Evolutionary conservation across 2,329 filamentous ascomycete genomes (phyloP).

Genomic region (Penicillium sp.): DNA sequence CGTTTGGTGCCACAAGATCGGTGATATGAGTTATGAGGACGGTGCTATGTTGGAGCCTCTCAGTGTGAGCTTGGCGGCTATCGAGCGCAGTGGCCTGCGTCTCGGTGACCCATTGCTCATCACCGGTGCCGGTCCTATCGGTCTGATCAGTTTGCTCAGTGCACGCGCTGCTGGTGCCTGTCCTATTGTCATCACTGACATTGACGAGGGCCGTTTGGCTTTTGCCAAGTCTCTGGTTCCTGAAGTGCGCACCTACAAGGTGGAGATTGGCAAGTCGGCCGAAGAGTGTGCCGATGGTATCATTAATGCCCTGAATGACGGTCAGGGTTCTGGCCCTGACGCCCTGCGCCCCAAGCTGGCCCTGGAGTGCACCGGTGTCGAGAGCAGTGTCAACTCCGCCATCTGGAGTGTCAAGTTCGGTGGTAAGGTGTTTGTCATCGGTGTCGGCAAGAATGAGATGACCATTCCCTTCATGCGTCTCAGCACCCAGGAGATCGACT

Average conservation of each 20-base stretch:
- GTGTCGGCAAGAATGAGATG: slow-evolving; percentile 93
- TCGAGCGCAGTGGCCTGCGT: slow-evolving; percentile 76
- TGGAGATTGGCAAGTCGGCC: slow-evolving; percentile 46
- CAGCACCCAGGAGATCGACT: slow-evolving; percentile 85
- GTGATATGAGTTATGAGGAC: slow-evolving; percentile 85
- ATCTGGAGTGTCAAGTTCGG: slow-evolving; percentile 93
- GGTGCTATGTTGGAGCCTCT: slow-evolving; percentile 89
- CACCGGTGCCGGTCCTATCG: slow-evolving; percentile 92
- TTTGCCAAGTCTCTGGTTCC: slow-evolving; percentile 85
- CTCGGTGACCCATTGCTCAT: slow-evolving; percentile 86
- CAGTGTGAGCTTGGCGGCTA: slow-evolving; percentile 80
- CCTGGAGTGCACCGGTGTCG: slow-evolving; percentile 92
- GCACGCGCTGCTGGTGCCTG: slow-evolving; percentile 81
- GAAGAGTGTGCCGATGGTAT: slow-evolving; percentile 71
- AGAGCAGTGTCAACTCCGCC: slow-evolving; percentile 79
- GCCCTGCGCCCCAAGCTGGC: slow-evolving; percentile 77
- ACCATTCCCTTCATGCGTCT: slow-evolving; percentile 93
- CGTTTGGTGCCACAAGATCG: slow-evolving; percentile 94
- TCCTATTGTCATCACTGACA: slow-evolving; percentile 91
- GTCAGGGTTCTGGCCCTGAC: slow-evolving; percentile 31
- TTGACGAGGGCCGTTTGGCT: slow-evolving; percentile 77
- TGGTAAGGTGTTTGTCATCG: slow-evolving; percentile 95
- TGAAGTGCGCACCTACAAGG: slow-evolving; percentile 68
- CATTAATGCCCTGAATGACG: slow-evolving; percentile 63
- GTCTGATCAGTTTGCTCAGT: slow-evolving; percentile 82